Base-by-base conservation (phyloP, 169 alveolate genomes). In the Cryptosporidium meleagridis region DNA sequence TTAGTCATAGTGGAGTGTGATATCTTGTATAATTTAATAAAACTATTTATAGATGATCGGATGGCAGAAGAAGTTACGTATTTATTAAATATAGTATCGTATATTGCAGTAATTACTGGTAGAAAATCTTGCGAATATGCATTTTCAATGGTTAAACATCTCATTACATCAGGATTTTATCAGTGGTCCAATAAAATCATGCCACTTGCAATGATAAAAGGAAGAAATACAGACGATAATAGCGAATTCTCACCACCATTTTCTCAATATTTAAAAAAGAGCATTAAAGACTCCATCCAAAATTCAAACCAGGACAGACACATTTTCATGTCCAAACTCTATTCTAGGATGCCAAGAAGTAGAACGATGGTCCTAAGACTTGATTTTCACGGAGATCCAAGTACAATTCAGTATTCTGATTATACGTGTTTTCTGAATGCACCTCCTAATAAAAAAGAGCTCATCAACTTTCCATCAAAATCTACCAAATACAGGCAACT, bases 321-420 rank as follows among this genome's bases (percentile, higher is more conserved):
- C 44, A 62, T 80, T 18, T 80, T 80, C 23, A 80, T 80, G 89
- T 69, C 89, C 26, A 80, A 80, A 53, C 26, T 80, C 6, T 65
- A 80, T 80, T 62, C 89, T 6, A 59, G 89, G 62, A 39, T 80
- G 37, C 89, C 89, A 16, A 80, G 89, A 65, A 80, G 80, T 29
- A 80, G 75, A 65, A 80, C 89, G 6, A 62, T 80, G 72, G 80
- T 39, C 18, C 33, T 80, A 41, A 59, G 89, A 37, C 51, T 80
- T n/a, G 89, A 80, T 29, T 80, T 26, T 33, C 73, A 80, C 31
- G 89, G 75, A 39, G 75, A 80, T 45, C 89, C 75, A 9, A 39
- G 89, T 26, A 62, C 16, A 14, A 39, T 12, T 35, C 89, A 80
- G n/a, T 51, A 80, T 67, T 62, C 89, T 14, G 89, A 80, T 10